Evolutionary conservation across 345 rosid genomes (phyloP).

Genomic region (Anacardium occidentale): DNA sequence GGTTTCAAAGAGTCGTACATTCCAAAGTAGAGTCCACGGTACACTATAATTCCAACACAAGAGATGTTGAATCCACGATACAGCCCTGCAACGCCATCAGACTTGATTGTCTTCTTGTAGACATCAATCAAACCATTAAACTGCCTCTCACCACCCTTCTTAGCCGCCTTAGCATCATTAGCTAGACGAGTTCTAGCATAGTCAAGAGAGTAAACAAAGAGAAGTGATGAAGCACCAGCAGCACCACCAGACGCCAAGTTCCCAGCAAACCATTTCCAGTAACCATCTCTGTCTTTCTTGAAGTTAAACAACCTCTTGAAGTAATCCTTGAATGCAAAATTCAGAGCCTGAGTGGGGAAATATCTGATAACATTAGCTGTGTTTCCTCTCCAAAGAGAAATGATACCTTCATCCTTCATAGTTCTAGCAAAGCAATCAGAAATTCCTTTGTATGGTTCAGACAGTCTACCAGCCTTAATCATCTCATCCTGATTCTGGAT

Average conservation of each 20-base stretch:
- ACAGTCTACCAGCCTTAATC: conserved; percentile 55
- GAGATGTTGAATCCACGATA: conserved; percentile 62
- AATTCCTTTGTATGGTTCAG: conserved; percentile 55
- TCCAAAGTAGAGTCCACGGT: conserved; percentile 65
- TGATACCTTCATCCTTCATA: conserved; percentile 48
- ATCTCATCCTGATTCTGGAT: conserved; percentile 60
- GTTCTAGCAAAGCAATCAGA: conserved; percentile 54
- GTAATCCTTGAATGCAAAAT: conserved; percentile 58
- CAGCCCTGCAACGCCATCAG: conserved; percentile 59
- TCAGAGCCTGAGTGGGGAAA: conserved; percentile 60
- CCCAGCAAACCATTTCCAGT: conserved; percentile 64
- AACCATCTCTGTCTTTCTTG: conserved; percentile 55
- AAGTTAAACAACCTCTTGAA: conserved; percentile 54
- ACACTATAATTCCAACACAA: conserved; percentile 50
- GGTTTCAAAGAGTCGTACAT: conserved; percentile 70
- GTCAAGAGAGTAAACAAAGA: conserved; percentile 55
- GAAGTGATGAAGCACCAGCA: conserved; percentile 60
- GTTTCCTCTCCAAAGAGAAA: conserved; percentile 63
- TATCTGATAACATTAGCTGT: conserved; percentile 58
- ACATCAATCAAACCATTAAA: conserved; percentile 59
- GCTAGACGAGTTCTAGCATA: conserved; percentile 57
- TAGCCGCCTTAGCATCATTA: conserved; percentile 52
- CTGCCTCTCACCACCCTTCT: conserved; percentile 55
- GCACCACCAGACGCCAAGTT: conserved; percentile 68
- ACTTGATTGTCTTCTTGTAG: conserved; percentile 49